These are phyloP conservation scores for Chlorella variabilis DNA, from an alignment of 163 green algal species.

Conservation along the genomic window DNA sequence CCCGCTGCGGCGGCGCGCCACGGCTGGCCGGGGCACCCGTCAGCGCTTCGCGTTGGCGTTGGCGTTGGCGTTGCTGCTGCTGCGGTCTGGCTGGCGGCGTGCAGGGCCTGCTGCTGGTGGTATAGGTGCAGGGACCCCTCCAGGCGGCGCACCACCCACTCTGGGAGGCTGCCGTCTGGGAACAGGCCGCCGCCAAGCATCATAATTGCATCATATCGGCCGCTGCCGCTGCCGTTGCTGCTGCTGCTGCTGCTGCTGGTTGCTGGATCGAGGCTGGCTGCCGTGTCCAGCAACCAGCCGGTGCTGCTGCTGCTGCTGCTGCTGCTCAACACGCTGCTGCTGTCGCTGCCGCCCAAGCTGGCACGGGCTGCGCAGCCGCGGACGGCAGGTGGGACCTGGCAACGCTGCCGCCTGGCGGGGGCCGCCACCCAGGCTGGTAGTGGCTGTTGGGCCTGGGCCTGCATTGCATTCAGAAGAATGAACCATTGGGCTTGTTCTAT, in stretches of 20 bases:
- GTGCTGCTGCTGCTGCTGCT: background rate
- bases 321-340: background rate
- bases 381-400: too few species aligned
- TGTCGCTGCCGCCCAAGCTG: too few species aligned
- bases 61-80: background rate
- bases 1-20: background rate
- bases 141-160: constrained; percentile 59
- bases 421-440: background rate
- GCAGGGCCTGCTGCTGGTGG: constrained; percentile 5
- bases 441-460: background rate
- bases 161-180: constrained; percentile 54
- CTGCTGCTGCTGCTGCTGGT: background rate
- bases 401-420: background rate
- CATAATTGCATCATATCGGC: constrained; percentile 51
- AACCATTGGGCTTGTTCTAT: too few species aligned
- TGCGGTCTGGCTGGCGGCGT: too few species aligned
- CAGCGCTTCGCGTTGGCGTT: background rate
- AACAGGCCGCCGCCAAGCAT: constrained; percentile 61
- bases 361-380: background rate
- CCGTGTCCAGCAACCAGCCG: background rate
- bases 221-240: background rate
- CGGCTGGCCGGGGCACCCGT: background rate
- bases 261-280: background rate
- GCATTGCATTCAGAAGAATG: too few species aligned
- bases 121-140: constrained; percentile 49